Evolutionary conservation across 257 asterid genomes (phyloP), one percentile per base, ranked within the genome.

Genomic region (Gentiana macrophylla): DNA sequence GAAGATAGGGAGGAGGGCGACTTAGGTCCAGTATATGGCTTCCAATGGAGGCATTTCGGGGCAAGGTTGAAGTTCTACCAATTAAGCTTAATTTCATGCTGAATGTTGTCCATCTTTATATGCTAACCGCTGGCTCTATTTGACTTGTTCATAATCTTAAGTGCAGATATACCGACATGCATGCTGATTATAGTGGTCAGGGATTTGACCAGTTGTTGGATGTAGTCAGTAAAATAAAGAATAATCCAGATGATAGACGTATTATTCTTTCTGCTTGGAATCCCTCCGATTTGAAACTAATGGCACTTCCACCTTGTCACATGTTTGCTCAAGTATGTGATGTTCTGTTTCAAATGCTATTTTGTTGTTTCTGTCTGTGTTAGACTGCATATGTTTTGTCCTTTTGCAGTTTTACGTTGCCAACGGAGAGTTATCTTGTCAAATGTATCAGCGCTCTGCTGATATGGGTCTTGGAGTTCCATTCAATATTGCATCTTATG

Each of bases 391-490:
- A 49, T 15, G 2, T 53, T 50, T 34, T 49, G 32, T 10, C 32
- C 64, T 49, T 15, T 50, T 67, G 57, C 68, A 77, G 80, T 77
- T 77, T 59, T 77, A 70, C 52, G 75, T 77, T 3, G 71, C 74
- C 57, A 62, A 70, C 32, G 77, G 80, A 43, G 79, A 77, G 64
- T 52, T 77, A 49, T 73, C 80, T 32, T 77, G 83, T 53, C 83
- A 77, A 67, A 73, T 77, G 77, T 73, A 77, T 59, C 83, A 77
- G 65, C 80, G 80, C 2, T 73, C 80, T 47, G 83, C 80, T 33
- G 83, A 77, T 49, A 67, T 77, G 77, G 79, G 79, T 62, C 77
- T 73, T 57, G 83, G 83, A 32, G 77, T 77, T 65, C 83, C 83
- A 35, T 77, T 77, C 52, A 77, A 77, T 45, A 73, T 77, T 64